Percentiles rank a stretch among this genome's conserved stretches.
Conservation (phyloP, 768 basidiomycete genomes). For the Boletus edulis region DNA sequence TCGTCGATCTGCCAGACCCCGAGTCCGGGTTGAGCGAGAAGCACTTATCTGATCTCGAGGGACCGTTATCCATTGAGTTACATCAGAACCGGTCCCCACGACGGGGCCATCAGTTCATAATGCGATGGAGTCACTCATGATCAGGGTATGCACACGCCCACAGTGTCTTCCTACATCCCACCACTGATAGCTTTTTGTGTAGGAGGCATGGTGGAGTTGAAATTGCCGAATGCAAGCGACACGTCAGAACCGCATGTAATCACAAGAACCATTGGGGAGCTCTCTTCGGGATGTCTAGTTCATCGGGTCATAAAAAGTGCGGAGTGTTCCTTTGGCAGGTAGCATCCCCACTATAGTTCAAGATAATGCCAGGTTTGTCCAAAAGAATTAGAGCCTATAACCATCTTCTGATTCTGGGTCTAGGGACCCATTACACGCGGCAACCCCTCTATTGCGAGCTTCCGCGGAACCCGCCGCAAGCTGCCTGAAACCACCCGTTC, state of each 20-base stretch:
- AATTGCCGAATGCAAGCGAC: constrained; percentile 39
- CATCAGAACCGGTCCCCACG: constrained; percentile 14
- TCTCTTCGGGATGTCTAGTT: constrained; percentile 27
- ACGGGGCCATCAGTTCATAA: constrained; percentile 23
- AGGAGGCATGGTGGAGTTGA: constrained; percentile 61
- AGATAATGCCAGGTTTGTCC: background rate
- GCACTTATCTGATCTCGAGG: constrained; percentile 22
- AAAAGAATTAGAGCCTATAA: background rate
- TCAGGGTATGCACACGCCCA: constrained; percentile 39
- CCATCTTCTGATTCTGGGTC: constrained; percentile 4
- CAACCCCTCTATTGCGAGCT: background rate
- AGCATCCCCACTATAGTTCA: constrained; percentile 1
- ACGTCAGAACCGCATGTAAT: constrained; percentile 32
- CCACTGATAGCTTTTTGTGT: background rate
- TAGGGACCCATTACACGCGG: background rate
- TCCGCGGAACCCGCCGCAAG: constrained; percentile 6
- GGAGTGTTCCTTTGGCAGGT: background rate
- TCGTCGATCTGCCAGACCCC: constrained; percentile 32
- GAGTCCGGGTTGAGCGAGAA: constrained; percentile 17
- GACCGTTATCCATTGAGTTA: constrained; percentile 26
- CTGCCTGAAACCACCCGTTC: constrained; percentile 12
- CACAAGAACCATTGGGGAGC: constrained; percentile 44
- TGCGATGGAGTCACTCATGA: constrained; percentile 67
- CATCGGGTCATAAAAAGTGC: background rate
- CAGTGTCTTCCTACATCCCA: background rate